phyloP scores from a whole-genome alignment of 345 rosid species.

The Citrus sp. region DNA sequence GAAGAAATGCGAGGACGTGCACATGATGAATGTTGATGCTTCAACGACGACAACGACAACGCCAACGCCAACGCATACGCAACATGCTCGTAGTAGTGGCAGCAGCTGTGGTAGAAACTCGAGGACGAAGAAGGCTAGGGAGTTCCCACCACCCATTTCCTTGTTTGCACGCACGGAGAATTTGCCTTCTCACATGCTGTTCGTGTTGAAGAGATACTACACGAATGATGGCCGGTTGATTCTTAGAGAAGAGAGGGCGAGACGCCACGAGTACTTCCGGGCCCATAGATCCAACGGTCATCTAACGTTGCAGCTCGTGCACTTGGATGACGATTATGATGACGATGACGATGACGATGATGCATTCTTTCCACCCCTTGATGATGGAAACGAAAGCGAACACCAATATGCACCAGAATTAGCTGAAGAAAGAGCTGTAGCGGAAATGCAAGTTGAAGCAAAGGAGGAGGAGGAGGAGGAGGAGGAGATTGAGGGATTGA shows the following conservation, averaged over 20 bases:
- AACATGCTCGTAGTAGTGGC: neutral
- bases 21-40: neutral
- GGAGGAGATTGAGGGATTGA: neutral
- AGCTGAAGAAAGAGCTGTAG: neutral
- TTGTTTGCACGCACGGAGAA: constrained; percentile 54
- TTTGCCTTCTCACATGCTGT: constrained; percentile 51
- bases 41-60: too few species aligned
- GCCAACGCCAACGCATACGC: too few species aligned
- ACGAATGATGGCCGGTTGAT: constrained; percentile 69
- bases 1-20: constrained; percentile 20
- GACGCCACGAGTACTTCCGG: constrained; percentile 59
- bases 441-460: neutral
- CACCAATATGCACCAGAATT: neutral
- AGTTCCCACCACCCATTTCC: constrained; percentile 71
- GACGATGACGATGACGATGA: neutral
- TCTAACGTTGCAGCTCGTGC: constrained; percentile 66
- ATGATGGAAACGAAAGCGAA: neutral
- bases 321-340: constrained; percentile 15
- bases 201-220: constrained; percentile 56
- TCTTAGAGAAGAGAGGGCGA: constrained; percentile 56
- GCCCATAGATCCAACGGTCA: constrained; percentile 69
- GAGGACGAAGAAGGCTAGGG: constrained; percentile 29
- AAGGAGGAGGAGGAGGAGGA: neutral
- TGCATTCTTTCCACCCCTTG: constrained; percentile 5
- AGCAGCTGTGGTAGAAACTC: neutral